These are phyloP conservation scores for Houttuynia cordata DNA, from an alignment of 164 flowering plant species.

Conservation along the genomic window DNA sequence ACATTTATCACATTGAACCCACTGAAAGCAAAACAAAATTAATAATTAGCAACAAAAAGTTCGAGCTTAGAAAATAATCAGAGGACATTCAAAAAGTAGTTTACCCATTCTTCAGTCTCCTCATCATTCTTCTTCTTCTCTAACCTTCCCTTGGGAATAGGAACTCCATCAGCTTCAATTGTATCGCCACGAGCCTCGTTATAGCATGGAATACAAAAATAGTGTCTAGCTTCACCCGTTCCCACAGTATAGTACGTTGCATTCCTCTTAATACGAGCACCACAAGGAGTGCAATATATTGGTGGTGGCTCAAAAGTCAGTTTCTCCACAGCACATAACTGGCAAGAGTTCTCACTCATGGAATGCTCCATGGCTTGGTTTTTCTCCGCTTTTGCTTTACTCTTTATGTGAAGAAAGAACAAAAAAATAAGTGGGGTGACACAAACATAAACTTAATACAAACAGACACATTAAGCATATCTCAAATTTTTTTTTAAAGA, in stretches of 20 bases:
- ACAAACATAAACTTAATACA: not conserved
- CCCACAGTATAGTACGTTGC: conserved; percentile 4
- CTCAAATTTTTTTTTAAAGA: not conserved
- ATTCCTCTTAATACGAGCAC: conserved; percentile 11
- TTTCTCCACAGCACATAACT: conserved; percentile 10
- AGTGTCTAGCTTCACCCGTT: not conserved
- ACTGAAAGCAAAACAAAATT: conserved; percentile 7
- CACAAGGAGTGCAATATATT: conserved; percentile 11
- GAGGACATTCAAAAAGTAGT: not conserved
- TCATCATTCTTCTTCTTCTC: conserved; percentile 13
- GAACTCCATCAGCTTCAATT: conserved; percentile 7
- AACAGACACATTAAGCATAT: not conserved
- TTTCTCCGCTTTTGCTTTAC: conserved; percentile 5
- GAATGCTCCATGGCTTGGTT: conserved; percentile 6
- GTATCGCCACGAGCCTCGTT: conserved; percentile 2
- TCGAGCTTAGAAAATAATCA: not conserved
- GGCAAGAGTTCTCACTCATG: conserved; percentile 10
- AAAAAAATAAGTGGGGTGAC: not conserved
- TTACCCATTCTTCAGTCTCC: conserved; percentile 10
- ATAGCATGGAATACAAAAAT: conserved; percentile 14
- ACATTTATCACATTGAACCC: conserved; percentile 22
- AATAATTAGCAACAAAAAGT: too few relatives aligned
- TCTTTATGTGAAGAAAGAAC: not conserved
- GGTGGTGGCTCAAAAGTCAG: conserved; percentile 12
- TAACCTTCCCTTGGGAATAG: conserved; percentile 4